Base-by-base conservation (phyloP, 208 protist genomes). In the Strigomonas culicis region DNA sequence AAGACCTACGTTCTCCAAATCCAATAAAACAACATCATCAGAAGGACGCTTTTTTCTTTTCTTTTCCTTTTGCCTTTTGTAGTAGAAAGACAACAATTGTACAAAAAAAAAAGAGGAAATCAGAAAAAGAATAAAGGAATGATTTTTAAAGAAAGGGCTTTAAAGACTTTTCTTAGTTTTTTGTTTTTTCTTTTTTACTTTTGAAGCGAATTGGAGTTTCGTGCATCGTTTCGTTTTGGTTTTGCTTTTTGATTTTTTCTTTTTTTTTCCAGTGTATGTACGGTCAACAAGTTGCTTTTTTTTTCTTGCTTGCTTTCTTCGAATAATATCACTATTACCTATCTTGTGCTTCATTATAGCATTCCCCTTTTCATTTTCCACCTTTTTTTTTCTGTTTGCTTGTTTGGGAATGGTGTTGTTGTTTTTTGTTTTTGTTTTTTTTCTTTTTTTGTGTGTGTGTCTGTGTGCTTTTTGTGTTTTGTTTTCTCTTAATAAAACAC, bases 1-100 rank as follows among this genome's bases (percentile, higher is more conserved):
- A 88, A 86, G 56, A 87, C 79, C 6, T 92, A 92, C 59, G 68
- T 88, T 31, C 25, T 58, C 6, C 52, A 58, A 8, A 32, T 25
- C 4, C 52, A 58, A 31, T 58, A 58, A 53, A 34, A 10, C 30
- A 34, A 11, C 30, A 58, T 31, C 30, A 58, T 39, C n/a, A 58
- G 36, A 39, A 58, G 39, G 17, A 46, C 17, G 39, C 39, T 10
- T n/a, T 46, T 10, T n/a, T 46, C 10, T 10, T 10, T 46, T 17
- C 11, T 46, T 46, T 46, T 46, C 17, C 39, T 17, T n/a, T 46
- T 46, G 39, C 39, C 17, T 46, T 46, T 17, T 46, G n/a, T 30
- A 53, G 27, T 21, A 53, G 8, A 24, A 53, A 53, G 21, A 53
- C 13, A 25, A 53, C 39, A 17, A 17, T 46, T 10, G 10, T 17